Base-by-base conservation (phyloP, 176 grass and related monocot species). In the Canna indica region DNA sequence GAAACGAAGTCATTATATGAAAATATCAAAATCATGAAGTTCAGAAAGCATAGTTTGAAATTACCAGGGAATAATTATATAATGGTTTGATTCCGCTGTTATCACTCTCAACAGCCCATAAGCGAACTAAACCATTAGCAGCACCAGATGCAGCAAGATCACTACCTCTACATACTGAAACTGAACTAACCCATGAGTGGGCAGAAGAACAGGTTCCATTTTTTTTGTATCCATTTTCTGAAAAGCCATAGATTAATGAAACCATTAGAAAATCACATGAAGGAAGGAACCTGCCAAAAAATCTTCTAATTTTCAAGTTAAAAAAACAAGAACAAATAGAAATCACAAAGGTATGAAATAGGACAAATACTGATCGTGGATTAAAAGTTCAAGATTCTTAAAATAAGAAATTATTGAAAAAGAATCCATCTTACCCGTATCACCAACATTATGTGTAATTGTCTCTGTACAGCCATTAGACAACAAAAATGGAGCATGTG, bases 101-200 rank as follows among this genome's bases (percentile, higher is more conserved):
- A 70, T 95, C 91, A 63, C 73, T 79, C 80, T 90, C 73, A 4
- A 95, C 70, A 81, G 77, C 73, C 91, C 91, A 95, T 28, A 95
- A 71, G 67, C 79, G 74, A 85, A 95, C 79, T 26, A 52, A 58
- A 58, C 91, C 91, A 79, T 87, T 95, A 36, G 81, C 91, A 69
- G 91, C 86, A 76, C 87, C 91, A 71, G 91, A 90, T 70, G 81
- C 91, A 70, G 74, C 91, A 80, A 95, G 79, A 85, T 95, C 86
- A 64, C 86, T 90, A 73, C 86, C 84, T 90, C 75, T 87, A 73
- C 84, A 87, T 64, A 81, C 63, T 50, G 84, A 70, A 83, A 95
- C 79, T 47, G 91, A 83, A 81, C 87, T 81, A 42, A 95, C 79
- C 91, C 91, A 95, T 34, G 84, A 84, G 12, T 79, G 84, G 27